These are phyloP conservation scores for Pseudonitzschia multistriata DNA, from an alignment of 108 stramenopile species.

Conservation along the genomic window DNA sequence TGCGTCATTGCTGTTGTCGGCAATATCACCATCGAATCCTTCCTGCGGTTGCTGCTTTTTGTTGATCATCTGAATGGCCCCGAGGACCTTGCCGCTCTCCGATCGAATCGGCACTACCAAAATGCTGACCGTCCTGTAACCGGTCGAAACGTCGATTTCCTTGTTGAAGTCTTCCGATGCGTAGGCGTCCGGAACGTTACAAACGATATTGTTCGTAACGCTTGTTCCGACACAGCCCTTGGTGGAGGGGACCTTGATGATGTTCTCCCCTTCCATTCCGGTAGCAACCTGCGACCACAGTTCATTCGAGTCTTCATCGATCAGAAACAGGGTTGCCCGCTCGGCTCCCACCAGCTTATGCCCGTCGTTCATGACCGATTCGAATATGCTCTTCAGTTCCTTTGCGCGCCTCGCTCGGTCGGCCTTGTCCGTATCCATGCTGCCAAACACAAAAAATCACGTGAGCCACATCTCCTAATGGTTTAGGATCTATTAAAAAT, in stretches of 20 bases:
- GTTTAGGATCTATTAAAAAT: no score
- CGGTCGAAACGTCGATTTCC: slow-evolving; percentile 54
- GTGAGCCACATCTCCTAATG: no score
- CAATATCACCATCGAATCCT: slow-evolving; percentile 22
- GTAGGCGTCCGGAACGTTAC: slow-evolving; percentile 61
- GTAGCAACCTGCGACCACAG: slow-evolving; percentile 30
- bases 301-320: slow-evolving; percentile 40
- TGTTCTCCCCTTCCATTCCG: slow-evolving; percentile 28
- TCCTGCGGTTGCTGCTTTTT: slow-evolving; percentile 32
- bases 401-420: slow-evolving; percentile 67
- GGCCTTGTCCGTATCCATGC: slow-evolving; percentile 69
- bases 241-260: slow-evolving; percentile 39
- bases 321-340: slow-evolving; percentile 54
- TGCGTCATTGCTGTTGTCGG: background rate
- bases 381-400: slow-evolving; percentile 60
- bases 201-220: slow-evolving; percentile 28
- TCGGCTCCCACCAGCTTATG: slow-evolving; percentile 47
- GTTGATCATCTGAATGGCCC: slow-evolving; percentile 59
- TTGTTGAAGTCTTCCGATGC: slow-evolving; percentile 56
- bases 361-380: slow-evolving; percentile 53
- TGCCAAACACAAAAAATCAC: background rate
- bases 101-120: slow-evolving; percentile 48
- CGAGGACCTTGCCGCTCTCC: slow-evolving; percentile 36
- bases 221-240: slow-evolving; percentile 48
- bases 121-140: slow-evolving; percentile 56